A percentile compares a stretch with the other conserved stretches of the same genome.
These are phyloP conservation scores for Lasiodiplodia theobromae DNA, from an alignment of 2,329 filamentous ascomycete genomes.

Conservation along the genomic window DNA sequence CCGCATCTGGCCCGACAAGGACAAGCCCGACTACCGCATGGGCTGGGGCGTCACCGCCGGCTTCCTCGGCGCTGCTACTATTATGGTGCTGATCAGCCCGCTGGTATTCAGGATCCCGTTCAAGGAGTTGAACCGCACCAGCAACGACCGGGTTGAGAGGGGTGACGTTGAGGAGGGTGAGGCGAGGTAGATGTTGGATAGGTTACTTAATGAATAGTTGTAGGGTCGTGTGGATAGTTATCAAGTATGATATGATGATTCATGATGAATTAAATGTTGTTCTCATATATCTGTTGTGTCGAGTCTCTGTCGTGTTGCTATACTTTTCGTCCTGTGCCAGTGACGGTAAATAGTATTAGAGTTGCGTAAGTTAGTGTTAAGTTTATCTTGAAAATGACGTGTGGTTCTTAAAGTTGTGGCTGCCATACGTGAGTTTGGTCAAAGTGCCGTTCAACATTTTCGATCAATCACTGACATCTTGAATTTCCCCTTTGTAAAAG, in stretches of 20 bases:
- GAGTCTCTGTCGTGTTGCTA: no score
- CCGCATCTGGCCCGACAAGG: slow-evolving; percentile 58
- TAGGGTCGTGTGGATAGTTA: neutral
- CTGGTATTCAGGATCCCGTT: slow-evolving; percentile 17
- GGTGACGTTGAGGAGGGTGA: slow-evolving; percentile 2
- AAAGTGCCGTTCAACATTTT: no score
- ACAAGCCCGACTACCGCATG: slow-evolving; percentile 58
- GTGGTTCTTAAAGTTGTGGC: no score
- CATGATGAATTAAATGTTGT: slow-evolving; percentile 1
- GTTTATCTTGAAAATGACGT: no score
- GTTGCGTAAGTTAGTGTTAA: no score
- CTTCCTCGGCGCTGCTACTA: slow-evolving; percentile 54
- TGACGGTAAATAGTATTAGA: no score
- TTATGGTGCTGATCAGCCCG: slow-evolving; percentile 49
- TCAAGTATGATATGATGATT: slow-evolving; percentile 5
- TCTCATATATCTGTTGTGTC: no score
- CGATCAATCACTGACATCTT: no score
- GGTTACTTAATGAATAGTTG: neutral
- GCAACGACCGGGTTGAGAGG: neutral
- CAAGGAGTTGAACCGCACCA: slow-evolving; percentile 2
- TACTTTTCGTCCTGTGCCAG: no score
- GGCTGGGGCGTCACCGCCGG: slow-evolving; percentile 61
- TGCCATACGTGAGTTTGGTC: no score
- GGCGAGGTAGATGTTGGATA: slow-evolving; percentile 2
- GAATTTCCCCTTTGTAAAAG: no score